phyloP scores from a whole-genome alignment of 1,284 basidiomycete species.

The Volvariella surrecta region DNA sequence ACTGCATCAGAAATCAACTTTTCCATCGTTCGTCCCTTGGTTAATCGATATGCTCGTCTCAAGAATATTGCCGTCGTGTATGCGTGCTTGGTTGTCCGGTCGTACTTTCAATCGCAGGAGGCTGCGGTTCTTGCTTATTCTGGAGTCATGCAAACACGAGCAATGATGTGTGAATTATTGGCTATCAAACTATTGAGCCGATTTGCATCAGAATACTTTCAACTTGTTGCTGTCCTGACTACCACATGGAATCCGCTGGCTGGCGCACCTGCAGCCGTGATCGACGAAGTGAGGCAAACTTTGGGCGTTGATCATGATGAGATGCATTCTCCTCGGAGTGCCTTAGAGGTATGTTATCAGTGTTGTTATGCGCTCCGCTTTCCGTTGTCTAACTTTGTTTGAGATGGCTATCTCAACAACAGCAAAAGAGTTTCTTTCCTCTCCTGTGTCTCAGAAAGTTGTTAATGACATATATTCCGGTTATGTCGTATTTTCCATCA shows the following conservation, averaged over 20 bases:
- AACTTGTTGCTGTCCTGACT: conserved; percentile 69
- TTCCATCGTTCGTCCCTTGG: conserved; percentile 71
- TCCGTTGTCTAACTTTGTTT: not conserved
- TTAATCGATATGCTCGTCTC: conserved; percentile 69
- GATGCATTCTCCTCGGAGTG: conserved; percentile 58
- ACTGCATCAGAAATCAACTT: conserved; percentile 82
- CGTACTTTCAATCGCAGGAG: conserved; percentile 35
- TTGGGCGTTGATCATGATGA: conserved; percentile 44
- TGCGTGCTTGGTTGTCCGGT: conserved; percentile 57
- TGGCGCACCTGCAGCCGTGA: conserved; percentile 63
- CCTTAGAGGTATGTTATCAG: conserved; percentile 54
- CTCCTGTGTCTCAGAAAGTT: conserved; percentile 74
- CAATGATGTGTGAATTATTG: conserved; percentile 74
- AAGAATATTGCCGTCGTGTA: conserved; percentile 69
- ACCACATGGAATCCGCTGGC: conserved; percentile 75
- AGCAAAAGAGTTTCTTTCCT: conserved; percentile 72
- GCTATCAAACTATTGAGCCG: conserved; percentile 78
- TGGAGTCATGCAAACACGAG: conserved; percentile 47
- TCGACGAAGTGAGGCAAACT: conserved; percentile 50
- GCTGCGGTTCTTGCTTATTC: conserved; percentile 68
- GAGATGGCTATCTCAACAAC: conserved; percentile 82
- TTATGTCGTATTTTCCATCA: conserved; percentile 56
- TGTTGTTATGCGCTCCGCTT: not conserved
- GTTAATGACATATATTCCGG: conserved; percentile 79
- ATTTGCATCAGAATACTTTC: conserved; percentile 66